Conservation (phyloP, 2,329 filamentous ascomycete species). For the Arthrobotrys sphaeroides region DNA sequence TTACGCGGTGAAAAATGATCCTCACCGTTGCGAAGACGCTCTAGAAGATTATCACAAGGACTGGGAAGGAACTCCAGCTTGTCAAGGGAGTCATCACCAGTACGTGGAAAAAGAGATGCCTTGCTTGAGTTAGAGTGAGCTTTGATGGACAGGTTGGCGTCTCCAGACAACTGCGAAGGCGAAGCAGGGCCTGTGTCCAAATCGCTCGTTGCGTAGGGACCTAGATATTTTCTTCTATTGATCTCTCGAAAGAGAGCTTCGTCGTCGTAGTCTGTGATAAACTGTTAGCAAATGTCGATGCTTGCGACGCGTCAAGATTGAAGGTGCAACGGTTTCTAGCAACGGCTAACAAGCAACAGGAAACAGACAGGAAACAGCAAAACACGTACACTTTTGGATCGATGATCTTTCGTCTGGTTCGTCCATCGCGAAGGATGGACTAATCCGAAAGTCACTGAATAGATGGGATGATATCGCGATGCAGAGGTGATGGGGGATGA, state of each 20-base stretch:
- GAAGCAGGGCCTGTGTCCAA: neutral
- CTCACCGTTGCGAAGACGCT: slow-evolving; percentile 7
- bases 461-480: neutral
- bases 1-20: neutral
- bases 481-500: neutral
- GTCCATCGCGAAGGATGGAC: slow-evolving; percentile 8
- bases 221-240: neutral
- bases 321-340: neutral
- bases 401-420: slow-evolving; percentile 1
- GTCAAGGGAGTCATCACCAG: neutral
- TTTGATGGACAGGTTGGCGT: neutral
- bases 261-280: slow-evolving; percentile 20
- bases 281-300: neutral
- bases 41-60: slow-evolving; percentile 29
- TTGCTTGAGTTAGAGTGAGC: neutral
- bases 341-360: neutral
- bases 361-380: neutral
- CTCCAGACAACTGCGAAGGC: neutral
- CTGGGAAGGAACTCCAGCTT: neutral
- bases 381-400: slow-evolving; percentile 5
- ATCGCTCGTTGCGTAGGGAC: neutral
- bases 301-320: neutral
- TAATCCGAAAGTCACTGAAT: slow-evolving; percentile 1
- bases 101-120: neutral
- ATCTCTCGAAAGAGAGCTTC: slow-evolving; percentile 1